Conservation (phyloP, 139 green algal genomes). For the Trebouxia sp. region DNA sequence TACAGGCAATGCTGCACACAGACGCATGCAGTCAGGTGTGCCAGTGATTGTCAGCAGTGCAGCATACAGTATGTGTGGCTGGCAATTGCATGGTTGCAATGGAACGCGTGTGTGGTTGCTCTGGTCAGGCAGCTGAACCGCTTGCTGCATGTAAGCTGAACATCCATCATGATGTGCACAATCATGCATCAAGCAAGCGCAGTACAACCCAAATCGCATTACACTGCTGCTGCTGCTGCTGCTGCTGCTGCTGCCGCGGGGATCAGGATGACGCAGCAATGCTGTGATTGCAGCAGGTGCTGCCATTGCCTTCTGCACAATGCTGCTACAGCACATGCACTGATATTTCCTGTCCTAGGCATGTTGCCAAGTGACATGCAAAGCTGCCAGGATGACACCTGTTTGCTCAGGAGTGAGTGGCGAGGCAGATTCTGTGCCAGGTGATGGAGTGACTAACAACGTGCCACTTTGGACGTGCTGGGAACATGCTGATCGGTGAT, state of each 20-base stretch:
- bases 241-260: too few species aligned
- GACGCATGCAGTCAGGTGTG: not conserved
- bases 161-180: not conserved
- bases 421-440: too few species aligned
- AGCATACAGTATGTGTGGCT: not conserved
- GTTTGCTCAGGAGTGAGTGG: too few species aligned
- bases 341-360: too few species aligned
- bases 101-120: not conserved
- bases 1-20: not conserved
- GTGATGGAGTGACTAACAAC: too few species aligned
- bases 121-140: not conserved
- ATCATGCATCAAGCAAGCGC: not conserved
- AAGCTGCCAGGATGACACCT: too few species aligned
- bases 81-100: not conserved
- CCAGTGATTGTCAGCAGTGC: not conserved
- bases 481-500: not conserved
- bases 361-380: too few species aligned
- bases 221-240: too few species aligned
- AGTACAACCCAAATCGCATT: not conserved
- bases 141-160: not conserved
- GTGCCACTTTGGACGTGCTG: conserved; percentile 23
- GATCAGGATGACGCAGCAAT: too few species aligned
- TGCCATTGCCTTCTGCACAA: too few species aligned
- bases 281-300: too few species aligned
- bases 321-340: too few species aligned